Evolutionary conservation across 2,329 filamentous ascomycete genomes (phyloP).

Genomic region (Aureobasidium sp.): DNA sequence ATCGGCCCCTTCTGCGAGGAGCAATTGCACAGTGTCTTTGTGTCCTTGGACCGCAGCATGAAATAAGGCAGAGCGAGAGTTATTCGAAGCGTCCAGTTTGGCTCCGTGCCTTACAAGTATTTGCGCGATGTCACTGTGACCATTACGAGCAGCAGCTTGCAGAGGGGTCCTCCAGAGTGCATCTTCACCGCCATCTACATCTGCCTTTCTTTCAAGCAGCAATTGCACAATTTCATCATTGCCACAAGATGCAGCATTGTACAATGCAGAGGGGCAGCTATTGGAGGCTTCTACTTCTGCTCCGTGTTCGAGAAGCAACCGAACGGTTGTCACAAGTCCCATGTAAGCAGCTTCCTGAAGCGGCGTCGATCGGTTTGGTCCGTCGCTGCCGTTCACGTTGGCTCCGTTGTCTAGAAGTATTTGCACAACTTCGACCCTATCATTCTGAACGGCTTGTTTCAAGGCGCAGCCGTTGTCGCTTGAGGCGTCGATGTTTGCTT

Average conservation of each 20-base stretch:
- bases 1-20: neutral
- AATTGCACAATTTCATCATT: neutral
- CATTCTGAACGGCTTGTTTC: neutral
- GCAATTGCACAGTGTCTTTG: neutral
- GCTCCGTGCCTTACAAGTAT: no score
- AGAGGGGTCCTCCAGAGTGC: no score
- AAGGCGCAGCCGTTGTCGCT: neutral
- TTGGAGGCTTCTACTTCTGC: neutral
- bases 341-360: neutral
- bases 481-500: neutral
- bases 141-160: no score
- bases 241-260: neutral
- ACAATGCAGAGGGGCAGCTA: no score
- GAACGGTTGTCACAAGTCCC: neutral
- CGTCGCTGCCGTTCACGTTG: neutral
- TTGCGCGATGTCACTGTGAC: no score
- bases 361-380: no score
- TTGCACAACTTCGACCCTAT: neutral
- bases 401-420: neutral
- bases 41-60: neutral
- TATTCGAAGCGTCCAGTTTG: no score
- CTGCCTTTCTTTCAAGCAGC: neutral
- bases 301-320: neutral
- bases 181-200: neutral
- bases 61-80: no score